Evolutionary conservation across 495 filamentous ascomycete genomes (phyloP).

Genomic region (Aspergillus bertholletiae): DNA sequence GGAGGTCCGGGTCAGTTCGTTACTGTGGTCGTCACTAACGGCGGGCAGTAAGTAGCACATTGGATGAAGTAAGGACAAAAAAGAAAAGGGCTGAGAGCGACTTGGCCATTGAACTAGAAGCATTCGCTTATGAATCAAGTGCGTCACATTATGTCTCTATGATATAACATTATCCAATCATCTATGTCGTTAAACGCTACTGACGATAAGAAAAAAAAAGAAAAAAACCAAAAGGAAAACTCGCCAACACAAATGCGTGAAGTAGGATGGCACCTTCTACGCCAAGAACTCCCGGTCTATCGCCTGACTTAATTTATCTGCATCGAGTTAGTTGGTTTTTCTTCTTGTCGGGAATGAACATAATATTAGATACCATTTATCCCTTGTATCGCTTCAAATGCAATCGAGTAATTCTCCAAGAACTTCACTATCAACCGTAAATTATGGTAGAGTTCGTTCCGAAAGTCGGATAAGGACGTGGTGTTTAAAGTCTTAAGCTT

Average conservation of each 20-base stretch:
- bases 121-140: background rate
- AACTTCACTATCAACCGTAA: constrained; percentile 2
- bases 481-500: background rate
- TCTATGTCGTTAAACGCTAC: background rate
- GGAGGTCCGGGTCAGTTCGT: too few relatives aligned
- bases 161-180: background rate
- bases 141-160: background rate
- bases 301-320: constrained; percentile 10
- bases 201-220: too few relatives aligned
- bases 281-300: constrained; percentile 8
- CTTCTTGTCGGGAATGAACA: background rate
- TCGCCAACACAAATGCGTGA: background rate
- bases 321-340: background rate
- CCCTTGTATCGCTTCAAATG: constrained; percentile 10
- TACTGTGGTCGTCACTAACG: too few relatives aligned
- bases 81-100: too few relatives aligned
- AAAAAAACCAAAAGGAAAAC: background rate
- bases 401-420: constrained; percentile 4
- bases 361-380: constrained; percentile 8
- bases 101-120: too few relatives aligned
- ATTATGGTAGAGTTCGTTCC: constrained; percentile 6
- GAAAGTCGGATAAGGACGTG: background rate
- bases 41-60: too few relatives aligned
- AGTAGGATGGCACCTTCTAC: background rate
- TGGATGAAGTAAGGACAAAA: too few relatives aligned